Evolutionary conservation across 2,329 filamentous ascomycete genomes (phyloP), one percentile per base, ranked within the genome.

Genomic region (Trichoderma brevicompactum): DNA sequence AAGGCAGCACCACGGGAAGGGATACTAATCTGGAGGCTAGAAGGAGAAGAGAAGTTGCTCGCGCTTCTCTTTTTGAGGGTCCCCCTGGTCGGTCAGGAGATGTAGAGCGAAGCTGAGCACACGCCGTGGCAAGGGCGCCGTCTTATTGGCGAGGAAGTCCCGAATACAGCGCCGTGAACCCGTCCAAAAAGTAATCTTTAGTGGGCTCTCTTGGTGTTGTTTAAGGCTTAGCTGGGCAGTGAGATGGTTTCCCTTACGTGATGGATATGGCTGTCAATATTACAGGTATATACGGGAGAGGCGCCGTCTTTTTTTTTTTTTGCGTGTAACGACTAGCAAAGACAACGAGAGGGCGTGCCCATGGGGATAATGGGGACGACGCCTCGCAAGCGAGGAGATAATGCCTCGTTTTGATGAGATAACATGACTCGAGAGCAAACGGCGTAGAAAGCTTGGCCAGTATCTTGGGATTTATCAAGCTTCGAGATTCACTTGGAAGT

Each of bases 221-320:
- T 40, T 40, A 50, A 49, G 44, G 56, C 44, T 60, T 60, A 50
- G 56, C 34, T 41, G n/a, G 36, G 15, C 52, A 41, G 23, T 38
- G 40, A 7, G 9, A 53, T 34, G 59, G 28, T 62, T 62, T 62
- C 23, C 59, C 5, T 62, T 62, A 62, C 59, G 59, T 62, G 59
- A 62, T 62, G 59, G 28, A 62, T 62, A 43, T 19, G 32, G 32
- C 43, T 34, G 53, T 41, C 53, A 43, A 44, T 43, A 56, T 28
- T 23, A 32, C 15, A 32, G 7, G 50, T n/a, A n/a, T n/a, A n/a
- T n/a, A n/a, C n/a, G 23, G 23, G 5, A 36, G n/a, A 38, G 15
- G 15, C 23, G 41, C 28, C 32, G 17, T 15, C 10, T 28, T 38
- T n/a, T n/a, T n/a, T n/a, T n/a, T n/a, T n/a, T n/a, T n/a, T 43